phyloP scores from a whole-genome alignment of 805 yeast species.

The Schwanniomyces vanrijiae region DNA sequence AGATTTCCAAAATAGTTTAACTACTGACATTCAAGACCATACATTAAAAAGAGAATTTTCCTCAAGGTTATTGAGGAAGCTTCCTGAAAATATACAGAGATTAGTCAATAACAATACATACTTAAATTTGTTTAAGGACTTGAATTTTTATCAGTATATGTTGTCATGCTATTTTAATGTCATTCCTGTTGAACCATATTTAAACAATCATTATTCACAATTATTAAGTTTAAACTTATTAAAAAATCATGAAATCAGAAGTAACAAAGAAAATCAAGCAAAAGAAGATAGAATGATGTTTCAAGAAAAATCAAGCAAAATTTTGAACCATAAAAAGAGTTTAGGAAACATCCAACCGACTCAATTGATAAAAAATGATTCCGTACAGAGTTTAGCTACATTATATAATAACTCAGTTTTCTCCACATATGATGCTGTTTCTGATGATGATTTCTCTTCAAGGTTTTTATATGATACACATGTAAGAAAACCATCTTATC shows the following conservation, averaged over 20 bases:
- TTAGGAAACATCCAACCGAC: slow-evolving; percentile 14
- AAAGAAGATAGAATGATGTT: slow-evolving; percentile 23
- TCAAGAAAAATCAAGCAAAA: slow-evolving; percentile 20
- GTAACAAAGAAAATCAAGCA: slow-evolving; percentile 26
- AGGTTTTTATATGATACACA: not conserved
- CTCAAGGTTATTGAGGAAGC: slow-evolving; percentile 20
- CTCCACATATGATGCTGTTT: not conserved
- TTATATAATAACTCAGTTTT: slow-evolving; percentile 1
- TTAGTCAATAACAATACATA: slow-evolving; percentile 28
- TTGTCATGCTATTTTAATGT: slow-evolving; percentile 39
- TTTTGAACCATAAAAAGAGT: slow-evolving; percentile 25
- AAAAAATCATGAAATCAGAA: slow-evolving; percentile 37
- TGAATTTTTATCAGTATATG: slow-evolving; percentile 38
- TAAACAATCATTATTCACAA: slow-evolving; percentile 38
- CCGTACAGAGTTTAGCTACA: slow-evolving; percentile 2
- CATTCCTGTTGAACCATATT: slow-evolving; percentile 23
- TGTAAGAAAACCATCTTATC: not conserved
- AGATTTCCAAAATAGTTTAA: slow-evolving; percentile 29
- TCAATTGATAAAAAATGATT: not conserved
- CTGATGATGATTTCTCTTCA: not conserved
- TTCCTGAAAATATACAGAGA: slow-evolving; percentile 37
- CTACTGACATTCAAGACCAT: slow-evolving; percentile 26
- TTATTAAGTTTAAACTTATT: slow-evolving; percentile 36
- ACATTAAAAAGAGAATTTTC: slow-evolving; percentile 22
- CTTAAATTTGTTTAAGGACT: slow-evolving; percentile 32